These are phyloP conservation scores for Fraxinus dipetala DNA, from an alignment of 305 asterid species.

Conservation along the genomic window DNA sequence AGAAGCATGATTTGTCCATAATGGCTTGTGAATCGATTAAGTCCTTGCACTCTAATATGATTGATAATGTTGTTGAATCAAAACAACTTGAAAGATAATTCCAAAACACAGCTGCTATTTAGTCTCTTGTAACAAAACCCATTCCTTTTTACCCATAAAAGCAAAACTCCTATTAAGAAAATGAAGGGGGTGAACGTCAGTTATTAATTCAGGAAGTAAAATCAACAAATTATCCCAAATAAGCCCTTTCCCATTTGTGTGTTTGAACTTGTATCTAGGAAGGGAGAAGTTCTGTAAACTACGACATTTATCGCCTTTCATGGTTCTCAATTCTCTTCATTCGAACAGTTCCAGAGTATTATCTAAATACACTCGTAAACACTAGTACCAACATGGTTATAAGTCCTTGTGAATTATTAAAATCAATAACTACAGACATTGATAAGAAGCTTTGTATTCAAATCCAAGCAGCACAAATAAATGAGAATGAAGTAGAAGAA, in stretches of 20 bases:
- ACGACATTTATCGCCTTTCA: neutral
- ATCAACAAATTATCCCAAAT: neutral
- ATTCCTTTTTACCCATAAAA: neutral
- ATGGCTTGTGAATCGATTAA: neutral
- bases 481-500: slow-evolving; percentile 17
- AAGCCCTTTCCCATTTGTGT: neutral
- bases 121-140: neutral
- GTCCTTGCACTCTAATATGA: neutral
- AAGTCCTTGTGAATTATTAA: neutral
- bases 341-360: neutral
- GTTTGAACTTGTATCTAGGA: neutral
- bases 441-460: slow-evolving; percentile 9
- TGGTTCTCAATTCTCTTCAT: neutral
- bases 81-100: neutral
- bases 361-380: neutral
- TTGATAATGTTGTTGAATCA: neutral
- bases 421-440: neutral
- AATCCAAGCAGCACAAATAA: slow-evolving; percentile 12
- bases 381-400: neutral
- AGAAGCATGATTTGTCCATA: neutral
- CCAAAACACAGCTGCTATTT: neutral
- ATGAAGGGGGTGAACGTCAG: neutral
- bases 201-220: neutral
- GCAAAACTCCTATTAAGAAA: neutral
- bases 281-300: neutral